A percentile compares a stretch with the other conserved stretches of the same genome.
Evolutionary conservation across 805 yeast species (phyloP).

Genomic region (Monosporozyma servazzii): DNA sequence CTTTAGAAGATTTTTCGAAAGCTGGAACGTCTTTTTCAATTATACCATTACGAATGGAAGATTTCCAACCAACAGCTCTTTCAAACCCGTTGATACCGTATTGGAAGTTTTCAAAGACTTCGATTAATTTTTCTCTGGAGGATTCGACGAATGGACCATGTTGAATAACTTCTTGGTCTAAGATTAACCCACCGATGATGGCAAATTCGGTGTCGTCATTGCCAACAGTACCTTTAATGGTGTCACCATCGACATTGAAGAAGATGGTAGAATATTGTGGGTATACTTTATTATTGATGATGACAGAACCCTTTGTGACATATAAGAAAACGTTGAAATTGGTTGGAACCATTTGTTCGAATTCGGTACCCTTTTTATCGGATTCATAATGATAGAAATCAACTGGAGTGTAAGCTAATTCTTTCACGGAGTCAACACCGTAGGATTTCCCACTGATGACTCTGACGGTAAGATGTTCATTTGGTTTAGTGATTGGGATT

Average conservation of each 20-base stretch:
- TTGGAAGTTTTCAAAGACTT: conserved; percentile 69
- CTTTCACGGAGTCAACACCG: conserved; percentile 65
- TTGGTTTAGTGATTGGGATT: conserved; percentile 59
- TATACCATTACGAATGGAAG: conserved; percentile 33
- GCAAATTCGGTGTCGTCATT: conserved; percentile 47
- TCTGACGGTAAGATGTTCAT: conserved; percentile 44
- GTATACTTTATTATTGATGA: conserved; percentile 36
- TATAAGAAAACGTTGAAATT: conserved; percentile 65
- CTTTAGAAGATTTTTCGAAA: conserved; percentile 4
- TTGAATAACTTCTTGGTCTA: conserved; percentile 71
- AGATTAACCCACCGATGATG: conserved; percentile 63
- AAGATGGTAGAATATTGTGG: conserved; percentile 46
- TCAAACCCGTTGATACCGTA: conserved; percentile 61
- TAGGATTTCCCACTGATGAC: conserved; percentile 72
- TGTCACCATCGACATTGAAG: conserved; percentile 62
- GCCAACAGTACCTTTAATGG: conserved; percentile 45
- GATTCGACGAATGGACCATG: conserved; percentile 89
- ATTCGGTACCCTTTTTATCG: conserved; percentile 51
- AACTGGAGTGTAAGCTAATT: conserved; percentile 75
- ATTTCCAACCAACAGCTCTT: conserved; percentile 50
- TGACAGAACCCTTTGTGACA: conserved; percentile 50
- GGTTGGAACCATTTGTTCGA: conserved; percentile 48
- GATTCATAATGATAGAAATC: conserved; percentile 60
- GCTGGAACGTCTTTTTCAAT: conserved; percentile 8
- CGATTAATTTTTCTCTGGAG: conserved; percentile 50